Base-by-base conservation (phyloP, 371 early-diverging fungal species). In the Mucor saturninus region DNA sequence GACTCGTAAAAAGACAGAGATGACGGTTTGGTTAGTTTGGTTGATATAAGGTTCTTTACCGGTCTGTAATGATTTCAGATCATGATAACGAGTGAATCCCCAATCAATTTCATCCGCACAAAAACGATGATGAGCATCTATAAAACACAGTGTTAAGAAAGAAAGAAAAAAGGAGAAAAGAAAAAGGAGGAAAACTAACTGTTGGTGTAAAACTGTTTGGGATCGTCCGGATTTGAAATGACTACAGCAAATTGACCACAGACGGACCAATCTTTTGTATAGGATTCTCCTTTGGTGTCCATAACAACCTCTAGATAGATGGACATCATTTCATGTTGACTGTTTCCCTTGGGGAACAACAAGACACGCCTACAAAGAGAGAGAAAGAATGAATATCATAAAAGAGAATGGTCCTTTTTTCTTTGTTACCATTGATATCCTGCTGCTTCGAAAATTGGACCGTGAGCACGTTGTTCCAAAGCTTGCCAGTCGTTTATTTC, bases 301-400 rank as follows among this genome's bases (percentile, higher is more conserved):
- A 93, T 91, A 32, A 91, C 84, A 62, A 87, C 89, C 56, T 96
- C 95, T 46, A 96, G 69, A 73, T 93, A 97, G 31, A 93, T 75
- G 5, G 96, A 92, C 8, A 89, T 68, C 2, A 68, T 71, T 30
- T 94, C 92, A 4, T 51, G 53, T 29, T 76, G 80, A 35, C 86
- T 80, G 80, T 97, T 97, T 32, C 97, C 97, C 45, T 78, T 84
- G 48, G 97, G 97, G 75, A 95, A 97, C 15, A 96, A 75, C 10
- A 97, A 77, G 21, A 95, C 81, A 62, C 91, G 83, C 95, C 95
- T 90, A 58, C 54, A 31, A 26, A 14, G 56, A 62, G 10, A 5
- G 29, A 7, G 60, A 62, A 11, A 5, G 31, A 14, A 35, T 32
- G 14, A 38, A 42, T 45, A 4, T 45, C 6, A 0, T 1, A 35